These are phyloP conservation scores for Mycosarcoma maydis DNA, from an alignment of 1,284 basidiomycete species.

Conservation along the genomic window DNA sequence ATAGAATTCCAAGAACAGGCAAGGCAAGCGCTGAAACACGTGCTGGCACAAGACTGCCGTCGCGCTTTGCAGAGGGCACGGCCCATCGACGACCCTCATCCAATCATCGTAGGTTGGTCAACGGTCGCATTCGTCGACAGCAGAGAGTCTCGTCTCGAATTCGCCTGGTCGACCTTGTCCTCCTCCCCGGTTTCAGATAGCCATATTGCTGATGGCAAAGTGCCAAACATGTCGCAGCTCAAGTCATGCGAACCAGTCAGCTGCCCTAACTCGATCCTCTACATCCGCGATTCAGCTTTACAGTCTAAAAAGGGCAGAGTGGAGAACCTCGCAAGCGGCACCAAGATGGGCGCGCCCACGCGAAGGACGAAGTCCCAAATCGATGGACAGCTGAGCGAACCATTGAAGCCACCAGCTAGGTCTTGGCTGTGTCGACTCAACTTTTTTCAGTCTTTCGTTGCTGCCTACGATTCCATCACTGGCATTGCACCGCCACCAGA, in stretches of 20 bases:
- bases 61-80: conserved; percentile 11
- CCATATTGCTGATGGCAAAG: no score
- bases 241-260: conserved; percentile 11
- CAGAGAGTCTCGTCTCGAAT: conserved; percentile 13
- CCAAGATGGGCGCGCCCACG: conserved; percentile 32
- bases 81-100: background rate
- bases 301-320: background rate
- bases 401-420: conserved; percentile 23
- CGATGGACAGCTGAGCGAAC: background rate
- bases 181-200: background rate
- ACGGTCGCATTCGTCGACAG: conserved; percentile 8
- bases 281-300: background rate
- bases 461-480: background rate
- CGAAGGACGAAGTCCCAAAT: conserved; percentile 11
- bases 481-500: background rate
- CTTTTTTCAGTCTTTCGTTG: conserved; percentile 9
- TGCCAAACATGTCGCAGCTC: background rate
- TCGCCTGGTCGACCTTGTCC: conserved; percentile 15
- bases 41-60: conserved; percentile 14
- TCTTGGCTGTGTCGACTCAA: conserved; percentile 27
- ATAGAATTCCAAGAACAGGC: background rate
- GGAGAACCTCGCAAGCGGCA: conserved; percentile 34
- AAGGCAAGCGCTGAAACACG: conserved; percentile 8
- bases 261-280: conserved; percentile 27
- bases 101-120: conserved; percentile 14